Evolutionary conservation across 768 basidiomycete genomes (phyloP).

Genomic region (Boletus rubescentipes): DNA sequence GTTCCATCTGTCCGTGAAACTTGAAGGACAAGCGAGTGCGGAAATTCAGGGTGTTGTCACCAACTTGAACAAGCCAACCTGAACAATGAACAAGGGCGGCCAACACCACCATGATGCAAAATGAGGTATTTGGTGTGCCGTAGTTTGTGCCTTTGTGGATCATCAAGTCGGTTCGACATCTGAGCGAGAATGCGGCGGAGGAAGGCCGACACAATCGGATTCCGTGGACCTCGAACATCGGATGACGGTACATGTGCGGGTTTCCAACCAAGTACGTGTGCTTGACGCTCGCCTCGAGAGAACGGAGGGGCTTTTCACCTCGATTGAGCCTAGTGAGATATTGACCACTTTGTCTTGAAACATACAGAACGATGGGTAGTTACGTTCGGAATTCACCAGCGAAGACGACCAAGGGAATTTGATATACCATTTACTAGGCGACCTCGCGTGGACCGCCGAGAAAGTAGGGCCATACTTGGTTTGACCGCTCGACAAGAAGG

Average conservation of each 20-base stretch:
- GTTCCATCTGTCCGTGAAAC: not conserved
- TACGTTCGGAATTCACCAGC: not conserved
- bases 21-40: not conserved
- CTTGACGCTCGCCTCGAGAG: not conserved
- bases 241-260: not conserved
- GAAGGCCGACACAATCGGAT: not conserved
- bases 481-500: not conserved
- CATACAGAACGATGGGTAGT: not conserved
- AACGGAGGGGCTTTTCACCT: constrained; percentile 2
- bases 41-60: not conserved
- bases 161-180: not conserved
- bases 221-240: not conserved
- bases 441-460: not conserved
- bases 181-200: not conserved
- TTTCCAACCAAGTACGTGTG: not conserved
- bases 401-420: not conserved
- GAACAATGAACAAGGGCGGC: no score
- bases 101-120: not conserved
- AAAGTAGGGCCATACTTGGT: not conserved
- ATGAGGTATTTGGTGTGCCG: not conserved
- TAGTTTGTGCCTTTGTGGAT: not conserved
- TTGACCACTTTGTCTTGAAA: constrained; percentile 5
- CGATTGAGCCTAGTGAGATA: constrained; percentile 8
- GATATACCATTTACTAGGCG: not conserved
- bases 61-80: not conserved